Percentiles rank a stretch among this genome's conserved stretches.
Evolutionary conservation across 2,329 filamentous ascomycete genomes (phyloP).

Genomic region (Colletotrichum lupini): DNA sequence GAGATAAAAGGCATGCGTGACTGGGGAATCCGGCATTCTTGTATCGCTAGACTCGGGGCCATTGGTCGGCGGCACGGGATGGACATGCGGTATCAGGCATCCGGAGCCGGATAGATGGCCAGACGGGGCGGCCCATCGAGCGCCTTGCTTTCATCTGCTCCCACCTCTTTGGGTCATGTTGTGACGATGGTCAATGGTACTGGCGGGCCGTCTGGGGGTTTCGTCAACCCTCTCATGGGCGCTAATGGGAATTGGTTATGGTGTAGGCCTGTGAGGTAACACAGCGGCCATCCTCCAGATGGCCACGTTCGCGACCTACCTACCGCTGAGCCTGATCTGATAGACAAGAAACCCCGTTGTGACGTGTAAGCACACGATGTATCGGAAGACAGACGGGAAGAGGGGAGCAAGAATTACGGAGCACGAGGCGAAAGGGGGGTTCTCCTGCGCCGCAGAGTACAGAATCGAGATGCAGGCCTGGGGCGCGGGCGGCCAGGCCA

Average conservation of each 20-base stretch:
- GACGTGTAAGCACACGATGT: neutral
- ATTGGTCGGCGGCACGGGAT: slow-evolving; percentile 2
- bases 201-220: too few relatives aligned
- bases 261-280: neutral
- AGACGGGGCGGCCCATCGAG: neutral
- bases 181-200: neutral
- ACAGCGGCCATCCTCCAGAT: too few relatives aligned
- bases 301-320: neutral
- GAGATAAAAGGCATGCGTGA: neutral
- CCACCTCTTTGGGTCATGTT: neutral
- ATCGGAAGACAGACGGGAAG: neutral
- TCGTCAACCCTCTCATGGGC: neutral
- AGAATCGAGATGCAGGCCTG: slow-evolving; percentile 29
- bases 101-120: slow-evolving; percentile 9
- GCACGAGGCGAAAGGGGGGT: neutral
- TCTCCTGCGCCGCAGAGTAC: slow-evolving; percentile 14
- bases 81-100: slow-evolving; percentile 3
- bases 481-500: slow-evolving; percentile 12
- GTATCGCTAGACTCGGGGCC: neutral
- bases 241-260: neutral
- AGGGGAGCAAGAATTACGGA: neutral
- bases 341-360: neutral
- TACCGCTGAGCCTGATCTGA: neutral
- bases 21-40: neutral
- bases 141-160: too few relatives aligned